Base-by-base conservation (phyloP, 176 grass and related monocot species). In the Melocanna baccifera region DNA sequence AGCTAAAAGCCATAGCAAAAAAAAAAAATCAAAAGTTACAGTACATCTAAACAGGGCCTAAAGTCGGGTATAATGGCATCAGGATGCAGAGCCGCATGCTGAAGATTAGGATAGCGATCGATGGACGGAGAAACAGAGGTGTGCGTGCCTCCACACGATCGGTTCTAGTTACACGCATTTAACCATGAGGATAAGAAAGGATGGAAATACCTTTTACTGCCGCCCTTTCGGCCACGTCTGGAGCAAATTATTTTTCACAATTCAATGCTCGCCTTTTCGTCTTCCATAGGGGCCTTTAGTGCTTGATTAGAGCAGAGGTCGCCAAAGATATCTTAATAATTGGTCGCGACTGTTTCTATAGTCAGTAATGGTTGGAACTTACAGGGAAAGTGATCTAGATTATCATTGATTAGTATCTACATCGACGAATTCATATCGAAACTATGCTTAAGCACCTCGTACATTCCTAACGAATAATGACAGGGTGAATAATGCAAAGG, bases 401-500 rank as follows among this genome's bases (percentile, higher is more conserved):
- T 58, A 68, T 52, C 72, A 43, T 41, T 67, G 15, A 76, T 65
- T 52, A 43, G 32, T 23, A 43, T 26, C n/a, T 3, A 76, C 18
- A 67, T 9, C 25, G 19, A 55, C 13, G 37, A 57, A 77, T 22
- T 52, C 32, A 40, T 74, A 34, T 7, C 58, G 43, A 43, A 75
- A 66, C 47, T 15, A 77, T 68, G 72, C 62, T 47, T 55, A 45
- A 50, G 74, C 84, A 83, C 74, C 66, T 78, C 41, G 62, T 74
- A 79, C 69, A 67, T 73, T 78, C 68, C 43, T 14, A 67, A 73
- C 18, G 88, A 87, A 90, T 68, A 86, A 67, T 68, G 67, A 61
- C 69, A 56, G 23, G 73, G 71, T 82, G 67, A 36, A 77, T n/a
- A 77, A 79, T 74, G 84, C 84, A 83, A 87, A 90, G 84, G 65